Evolutionary conservation across 1,139 yeast genomes (phyloP), one percentile per base, ranked within the genome.

Genomic region (Candida glucosophila): DNA sequence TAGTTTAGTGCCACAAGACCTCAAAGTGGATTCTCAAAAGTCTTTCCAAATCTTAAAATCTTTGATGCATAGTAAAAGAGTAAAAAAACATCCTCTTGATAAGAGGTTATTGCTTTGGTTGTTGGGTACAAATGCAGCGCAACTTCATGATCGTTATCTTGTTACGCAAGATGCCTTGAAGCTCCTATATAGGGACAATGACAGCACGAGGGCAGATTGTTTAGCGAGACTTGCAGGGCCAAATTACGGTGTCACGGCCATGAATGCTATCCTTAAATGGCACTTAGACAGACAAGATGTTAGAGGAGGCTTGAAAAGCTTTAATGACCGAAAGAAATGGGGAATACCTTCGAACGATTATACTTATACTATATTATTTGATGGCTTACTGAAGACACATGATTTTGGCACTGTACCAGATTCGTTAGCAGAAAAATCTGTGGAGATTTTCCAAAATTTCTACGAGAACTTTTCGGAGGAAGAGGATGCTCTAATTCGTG

Each of bases 311-410:
- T 34, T 77, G 22, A 67, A 67, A 24, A 35, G 69, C 15, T 61
- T 65, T 31, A 60, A 63, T 30, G 65, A 67, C 47, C 56, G 82
- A 26, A 73, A 71, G 37, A 77, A 75, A 41, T 70, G 80, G 74
- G 68, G 67, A 1, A 63, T 75, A 12, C 64, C 67, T 1, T 50
- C 61, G 4, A 71, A 75, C 37, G 65, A 68, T 12, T 68, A 70
- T 24, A 66, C 80, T 1, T 58, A 67, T 32, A 67, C 76, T 3
- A 67, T 73, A 3, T 41, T 78, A 4, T 74, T 77, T 34, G 58
- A 66, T 30, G 85, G 82, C 0, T 53, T 76, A 23, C 60, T 78
- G 3, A 61, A 66, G 26, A 35, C 47, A 7, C 43, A 45, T 18
- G 42, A 47, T 19, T 59, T 61, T 61, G 69, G 68, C 1, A 41